Conservation (phyloP, 1,139 yeast species). For the Wickerhamiella pararugosa region DNA sequence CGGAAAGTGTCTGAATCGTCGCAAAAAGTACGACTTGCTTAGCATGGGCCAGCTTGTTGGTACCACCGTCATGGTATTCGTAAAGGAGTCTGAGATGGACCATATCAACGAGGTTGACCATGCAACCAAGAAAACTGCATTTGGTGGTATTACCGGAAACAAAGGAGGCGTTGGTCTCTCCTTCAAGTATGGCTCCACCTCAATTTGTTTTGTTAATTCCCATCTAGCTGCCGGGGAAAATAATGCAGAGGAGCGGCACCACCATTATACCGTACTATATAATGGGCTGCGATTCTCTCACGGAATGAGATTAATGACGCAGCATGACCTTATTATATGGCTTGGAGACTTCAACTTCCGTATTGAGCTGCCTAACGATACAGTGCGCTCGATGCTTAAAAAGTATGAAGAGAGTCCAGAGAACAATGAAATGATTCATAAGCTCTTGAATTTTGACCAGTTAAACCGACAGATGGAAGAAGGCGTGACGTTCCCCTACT, state of each 20-base stretch:
- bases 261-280: constrained; percentile 69
- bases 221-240: constrained; percentile 89
- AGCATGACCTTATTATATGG: constrained; percentile 85
- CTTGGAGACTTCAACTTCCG: constrained; percentile 93
- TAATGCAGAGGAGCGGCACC: constrained; percentile 74
- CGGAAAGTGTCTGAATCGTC: constrained; percentile 38
- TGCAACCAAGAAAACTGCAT: constrained; percentile 69
- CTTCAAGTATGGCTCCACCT: constrained; percentile 60
- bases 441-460: constrained; percentile 63
- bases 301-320: constrained; percentile 43
- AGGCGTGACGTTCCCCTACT: constrained; percentile 80
- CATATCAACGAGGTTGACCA: constrained; percentile 66
- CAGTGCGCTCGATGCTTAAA: constrained; percentile 45
- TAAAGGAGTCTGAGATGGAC: constrained; percentile 44
- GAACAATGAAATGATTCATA: constrained; percentile 19
- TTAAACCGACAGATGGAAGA: constrained; percentile 62
- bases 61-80: constrained; percentile 61
- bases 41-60: constrained; percentile 93
- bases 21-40: constrained; percentile 45
- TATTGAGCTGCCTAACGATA: constrained; percentile 58
- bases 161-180: constrained; percentile 87
- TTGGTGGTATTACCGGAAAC: constrained; percentile 85
- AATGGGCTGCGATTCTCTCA: constrained; percentile 67
- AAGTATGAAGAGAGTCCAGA: constrained; percentile 12
- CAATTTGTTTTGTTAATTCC: constrained; percentile 71